phyloP scores from a whole-genome alignment of 2,329 filamentous ascomycete species.

The Hymenotorrendiella dingleyae region DNA sequence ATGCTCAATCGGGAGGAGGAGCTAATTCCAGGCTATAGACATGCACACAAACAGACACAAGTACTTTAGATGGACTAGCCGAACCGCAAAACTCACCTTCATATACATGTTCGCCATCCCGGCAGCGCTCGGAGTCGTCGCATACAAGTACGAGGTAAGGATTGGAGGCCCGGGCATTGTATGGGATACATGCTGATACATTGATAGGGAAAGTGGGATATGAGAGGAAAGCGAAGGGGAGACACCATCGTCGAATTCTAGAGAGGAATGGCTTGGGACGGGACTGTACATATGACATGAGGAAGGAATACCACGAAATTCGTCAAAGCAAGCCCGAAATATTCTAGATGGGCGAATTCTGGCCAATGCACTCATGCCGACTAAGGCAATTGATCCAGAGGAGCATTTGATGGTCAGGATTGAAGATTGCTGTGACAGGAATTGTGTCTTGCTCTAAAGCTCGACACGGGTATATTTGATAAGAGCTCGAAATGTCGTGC shows the following conservation, averaged over 20 bases:
- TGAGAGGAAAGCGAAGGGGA: conserved; percentile 82
- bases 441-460: no score
- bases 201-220: conserved; percentile 72
- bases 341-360: no score
- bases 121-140: conserved; percentile 60
- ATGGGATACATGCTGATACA: conserved; percentile 17
- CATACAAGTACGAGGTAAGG: conserved; percentile 82
- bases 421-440: no score
- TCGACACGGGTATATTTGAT: no score
- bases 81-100: conserved; percentile 75
- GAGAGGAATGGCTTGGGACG: conserved; percentile 18
- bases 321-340: no score
- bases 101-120: conserved; percentile 73
- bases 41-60: conserved; percentile 82
- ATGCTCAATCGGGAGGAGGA: conserved; percentile 1
- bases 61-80: conserved; percentile 90
- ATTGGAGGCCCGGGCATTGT: neutral
- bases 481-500: no score
- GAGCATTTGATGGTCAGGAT: no score
- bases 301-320: conserved; percentile 3
- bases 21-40: conserved; percentile 44
- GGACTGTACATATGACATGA: conserved; percentile 20
- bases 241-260: conserved; percentile 79
- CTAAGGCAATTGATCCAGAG: no score
- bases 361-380: no score